Conservation (phyloP, 805 yeast species). For the Priceomyces melissophilus region DNA sequence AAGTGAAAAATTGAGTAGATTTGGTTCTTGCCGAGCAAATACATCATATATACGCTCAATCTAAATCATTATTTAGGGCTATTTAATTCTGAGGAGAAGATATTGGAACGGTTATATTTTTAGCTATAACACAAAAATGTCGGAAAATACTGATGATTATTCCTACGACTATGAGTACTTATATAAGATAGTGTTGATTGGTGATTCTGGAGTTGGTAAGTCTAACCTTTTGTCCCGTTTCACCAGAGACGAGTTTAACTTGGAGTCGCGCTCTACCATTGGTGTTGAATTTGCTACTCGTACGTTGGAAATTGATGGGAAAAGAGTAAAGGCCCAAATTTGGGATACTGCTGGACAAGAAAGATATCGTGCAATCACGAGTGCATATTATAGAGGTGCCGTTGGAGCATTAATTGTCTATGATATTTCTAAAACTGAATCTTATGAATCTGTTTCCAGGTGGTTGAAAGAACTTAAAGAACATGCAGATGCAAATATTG, state of each 20-base stretch:
- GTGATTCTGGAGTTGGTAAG: slow-evolving; percentile 97
- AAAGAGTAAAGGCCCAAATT: slow-evolving; percentile 82
- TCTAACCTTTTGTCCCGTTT: slow-evolving; percentile 90
- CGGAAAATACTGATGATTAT: slow-evolving; percentile 43
- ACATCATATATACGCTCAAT: too few species aligned
- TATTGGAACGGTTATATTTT: slow-evolving; percentile 1
- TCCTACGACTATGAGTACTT: slow-evolving; percentile 81
- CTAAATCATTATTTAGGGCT: too few species aligned
- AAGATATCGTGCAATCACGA: slow-evolving; percentile 95
- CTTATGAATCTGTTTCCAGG: slow-evolving; percentile 79
- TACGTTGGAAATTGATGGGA: slow-evolving; percentile 83
- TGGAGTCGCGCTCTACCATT: slow-evolving; percentile 90
- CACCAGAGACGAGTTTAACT: slow-evolving; percentile 92
- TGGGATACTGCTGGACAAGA: slow-evolving; percentile 99
- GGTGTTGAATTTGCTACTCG: slow-evolving; percentile 98
- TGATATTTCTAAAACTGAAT: slow-evolving; percentile 87
- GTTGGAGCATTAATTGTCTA: slow-evolving; percentile 95
- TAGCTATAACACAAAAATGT: slow-evolving; percentile 16
- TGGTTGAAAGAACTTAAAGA: slow-evolving; percentile 90
- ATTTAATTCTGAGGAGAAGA: slow-evolving; percentile 1
- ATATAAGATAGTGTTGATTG: slow-evolving; percentile 93
- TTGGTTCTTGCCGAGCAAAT: too few species aligned
- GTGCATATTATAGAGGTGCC: slow-evolving; percentile 97
- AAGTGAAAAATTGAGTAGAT: too few species aligned
- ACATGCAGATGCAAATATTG: slow-evolving; percentile 92